A percentile compares a stretch with the other conserved stretches of the same genome.
phyloP scores from a whole-genome alignment of 306 rosid genomes.

The Cucurbita ficifolia region DNA sequence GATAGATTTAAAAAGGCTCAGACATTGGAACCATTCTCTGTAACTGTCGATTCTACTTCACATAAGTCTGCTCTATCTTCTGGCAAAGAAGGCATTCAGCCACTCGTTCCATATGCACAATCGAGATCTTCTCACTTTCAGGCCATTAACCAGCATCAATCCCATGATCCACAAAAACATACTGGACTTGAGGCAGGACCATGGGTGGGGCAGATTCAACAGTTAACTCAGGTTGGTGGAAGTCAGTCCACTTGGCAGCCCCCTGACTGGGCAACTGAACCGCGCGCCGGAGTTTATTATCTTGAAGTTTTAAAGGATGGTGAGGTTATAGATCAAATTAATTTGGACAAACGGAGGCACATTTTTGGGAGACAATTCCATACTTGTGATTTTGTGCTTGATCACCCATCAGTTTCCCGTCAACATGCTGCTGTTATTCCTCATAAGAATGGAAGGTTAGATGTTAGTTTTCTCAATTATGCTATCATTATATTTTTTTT shows the following conservation, averaged over 20 bases:
- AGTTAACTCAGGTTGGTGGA: conserved; percentile 61
- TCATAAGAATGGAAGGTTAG: conserved; percentile 92
- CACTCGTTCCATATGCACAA: conserved; percentile 25
- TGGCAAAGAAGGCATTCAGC: conserved; percentile 23
- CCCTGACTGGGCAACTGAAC: conserved; percentile 95
- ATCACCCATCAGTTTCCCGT: conserved; percentile 93
- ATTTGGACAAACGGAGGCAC: conserved; percentile 50
- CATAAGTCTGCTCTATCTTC: conserved; percentile 23
- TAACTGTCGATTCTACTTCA: conserved; percentile 31
- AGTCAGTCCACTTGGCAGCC: conserved; percentile 94
- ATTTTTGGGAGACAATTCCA: conserved; percentile 79
- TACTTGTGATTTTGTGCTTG: conserved; percentile 82
- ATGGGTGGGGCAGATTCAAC: conserved; percentile 46
- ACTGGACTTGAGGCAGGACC: conserved; percentile 51
- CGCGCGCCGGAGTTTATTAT: conserved; percentile 68
- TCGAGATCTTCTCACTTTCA: conserved; percentile 13
- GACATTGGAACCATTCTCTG: conserved; percentile 73
- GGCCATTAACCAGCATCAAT: conserved; percentile 16
- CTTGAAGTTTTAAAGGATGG: conserved; percentile 87
- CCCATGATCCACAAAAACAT: conserved; percentile 23
- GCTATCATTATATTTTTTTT: not conserved
- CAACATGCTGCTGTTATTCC: conserved; percentile 96
- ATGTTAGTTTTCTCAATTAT: conserved; percentile 4
- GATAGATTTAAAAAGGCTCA: conserved; percentile 95
- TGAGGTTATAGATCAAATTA: conserved; percentile 57